Percentiles rank a stretch among this genome's conserved stretches.
Evolutionary conservation across 2,329 filamentous ascomycete genomes (phyloP).

Genomic region (Colletotrichum shisoi): DNA sequence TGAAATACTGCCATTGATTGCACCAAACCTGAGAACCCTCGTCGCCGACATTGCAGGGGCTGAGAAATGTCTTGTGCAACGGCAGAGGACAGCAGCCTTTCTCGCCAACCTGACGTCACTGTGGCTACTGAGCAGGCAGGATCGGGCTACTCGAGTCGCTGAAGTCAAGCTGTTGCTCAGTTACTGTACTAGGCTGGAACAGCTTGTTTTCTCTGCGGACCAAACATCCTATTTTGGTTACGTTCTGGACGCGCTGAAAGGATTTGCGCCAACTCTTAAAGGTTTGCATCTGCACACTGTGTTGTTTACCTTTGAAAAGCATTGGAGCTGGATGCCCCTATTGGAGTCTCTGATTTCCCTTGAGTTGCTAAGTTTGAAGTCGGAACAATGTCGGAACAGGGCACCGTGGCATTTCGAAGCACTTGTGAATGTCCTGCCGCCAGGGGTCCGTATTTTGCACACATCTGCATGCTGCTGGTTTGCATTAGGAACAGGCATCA

Average conservation of each 20-base stretch:
- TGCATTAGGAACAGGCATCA: too few relatives aligned
- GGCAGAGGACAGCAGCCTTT: too few relatives aligned
- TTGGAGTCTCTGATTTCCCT: neutral
- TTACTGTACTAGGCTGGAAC: neutral
- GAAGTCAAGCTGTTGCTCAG: neutral
- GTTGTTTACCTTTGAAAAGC: too few relatives aligned
- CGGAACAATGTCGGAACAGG: neutral
- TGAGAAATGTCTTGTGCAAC: neutral
- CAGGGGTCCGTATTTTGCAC: neutral
- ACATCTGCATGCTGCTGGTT: neutral
- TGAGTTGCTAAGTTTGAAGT: neutral
- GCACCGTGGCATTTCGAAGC: neutral
- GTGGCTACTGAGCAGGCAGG: too few relatives aligned
- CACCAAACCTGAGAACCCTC: neutral
- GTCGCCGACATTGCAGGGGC: neutral
- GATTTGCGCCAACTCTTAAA: neutral
- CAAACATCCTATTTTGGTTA: neutral
- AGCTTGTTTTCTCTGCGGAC: neutral
- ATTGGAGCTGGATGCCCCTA: neutral
- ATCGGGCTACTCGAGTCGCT: neutral
- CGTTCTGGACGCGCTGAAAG: neutral
- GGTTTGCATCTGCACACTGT: neutral
- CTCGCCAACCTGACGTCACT: neutral
- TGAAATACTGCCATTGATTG: neutral
- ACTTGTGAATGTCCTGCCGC: neutral